phyloP scores from a whole-genome alignment of 768 basidiomycete species.

The Kwoniella shandongensis region DNA sequence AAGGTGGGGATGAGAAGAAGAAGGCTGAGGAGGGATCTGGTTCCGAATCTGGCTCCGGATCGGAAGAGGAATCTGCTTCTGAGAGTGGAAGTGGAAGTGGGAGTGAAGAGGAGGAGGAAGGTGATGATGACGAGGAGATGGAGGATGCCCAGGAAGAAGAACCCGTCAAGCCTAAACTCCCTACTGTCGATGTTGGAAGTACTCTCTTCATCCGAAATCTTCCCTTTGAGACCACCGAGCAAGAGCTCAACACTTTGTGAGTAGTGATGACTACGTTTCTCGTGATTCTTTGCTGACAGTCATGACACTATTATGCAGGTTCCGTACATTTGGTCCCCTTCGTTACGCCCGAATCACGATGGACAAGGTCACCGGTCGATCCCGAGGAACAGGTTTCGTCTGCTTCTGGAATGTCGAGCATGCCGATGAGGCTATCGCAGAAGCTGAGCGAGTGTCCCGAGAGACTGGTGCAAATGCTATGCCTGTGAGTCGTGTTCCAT shows the following conservation, averaged over 20 bases:
- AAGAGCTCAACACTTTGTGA: slow-evolving; percentile 81
- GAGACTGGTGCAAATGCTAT: slow-evolving; percentile 51
- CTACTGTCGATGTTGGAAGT: slow-evolving; percentile 79
- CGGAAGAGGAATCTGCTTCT: slow-evolving; percentile 44
- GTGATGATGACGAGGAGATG: slow-evolving; percentile 49
- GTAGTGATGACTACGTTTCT: slow-evolving; percentile 40
- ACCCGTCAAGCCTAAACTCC: slow-evolving; percentile 59
- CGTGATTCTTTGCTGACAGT: background rate
- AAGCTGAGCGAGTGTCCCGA: slow-evolving; percentile 61
- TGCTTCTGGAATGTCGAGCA: slow-evolving; percentile 95
- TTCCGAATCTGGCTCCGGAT: slow-evolving; percentile 44
- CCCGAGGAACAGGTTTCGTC: slow-evolving; percentile 91
- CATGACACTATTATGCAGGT: slow-evolving; percentile 58
- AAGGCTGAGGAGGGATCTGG: slow-evolving; percentile 15
- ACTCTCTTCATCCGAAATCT: slow-evolving; percentile 94
- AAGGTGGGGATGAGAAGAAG: slow-evolving; percentile 39
- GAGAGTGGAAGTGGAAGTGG: slow-evolving; percentile 58
- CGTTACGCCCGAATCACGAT: slow-evolving; percentile 89
- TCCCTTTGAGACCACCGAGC: slow-evolving; percentile 87
- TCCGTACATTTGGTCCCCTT: slow-evolving; percentile 85
- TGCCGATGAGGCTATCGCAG: slow-evolving; percentile 78
- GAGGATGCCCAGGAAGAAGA: slow-evolving; percentile 65
- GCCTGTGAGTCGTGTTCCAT: slow-evolving; percentile 34
- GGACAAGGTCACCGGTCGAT: slow-evolving; percentile 77
- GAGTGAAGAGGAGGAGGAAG: slow-evolving; percentile 54